These are phyloP conservation scores for Suillus plorans DNA, from an alignment of 768 basidiomycete genomes.

Conservation along the genomic window DNA sequence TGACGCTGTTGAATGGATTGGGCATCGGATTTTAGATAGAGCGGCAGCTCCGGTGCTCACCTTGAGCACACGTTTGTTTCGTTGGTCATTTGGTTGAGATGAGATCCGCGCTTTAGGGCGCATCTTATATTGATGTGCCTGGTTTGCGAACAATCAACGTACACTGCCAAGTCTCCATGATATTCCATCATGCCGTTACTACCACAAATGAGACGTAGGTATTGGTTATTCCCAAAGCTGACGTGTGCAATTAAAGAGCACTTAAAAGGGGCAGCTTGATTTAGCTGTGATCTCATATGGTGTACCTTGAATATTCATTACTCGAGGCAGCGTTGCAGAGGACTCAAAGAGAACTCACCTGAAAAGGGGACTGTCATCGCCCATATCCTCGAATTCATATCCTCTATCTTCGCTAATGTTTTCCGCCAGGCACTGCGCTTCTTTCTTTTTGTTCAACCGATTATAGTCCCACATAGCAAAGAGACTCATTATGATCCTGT, in stretches of 20 bases:
- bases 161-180: background rate
- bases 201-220: background rate
- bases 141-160: background rate
- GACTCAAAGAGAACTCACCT: constrained; percentile 26
- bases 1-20: background rate
- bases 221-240: background rate
- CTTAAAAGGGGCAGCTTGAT: too few species aligned
- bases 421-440: constrained; percentile 41
- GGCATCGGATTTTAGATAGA: background rate
- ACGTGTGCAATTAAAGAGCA: background rate
- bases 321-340: background rate
- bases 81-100: background rate
- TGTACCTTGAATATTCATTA: background rate
- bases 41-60: background rate
- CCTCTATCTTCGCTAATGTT: constrained; percentile 40
- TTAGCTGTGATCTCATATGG: background rate
- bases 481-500: constrained; percentile 40
- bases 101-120: background rate
- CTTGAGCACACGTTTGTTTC: background rate
- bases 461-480: constrained; percentile 51
- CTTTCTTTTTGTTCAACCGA: constrained; percentile 49
- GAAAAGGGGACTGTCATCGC: constrained; percentile 56
- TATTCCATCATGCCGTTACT: background rate
- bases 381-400: constrained; percentile 47
- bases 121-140: background rate